Evolutionary conservation across 2,329 filamentous ascomycete genomes (phyloP), one percentile per base, ranked within the genome.

Genomic region (Pseudocercospora fuligena): DNA sequence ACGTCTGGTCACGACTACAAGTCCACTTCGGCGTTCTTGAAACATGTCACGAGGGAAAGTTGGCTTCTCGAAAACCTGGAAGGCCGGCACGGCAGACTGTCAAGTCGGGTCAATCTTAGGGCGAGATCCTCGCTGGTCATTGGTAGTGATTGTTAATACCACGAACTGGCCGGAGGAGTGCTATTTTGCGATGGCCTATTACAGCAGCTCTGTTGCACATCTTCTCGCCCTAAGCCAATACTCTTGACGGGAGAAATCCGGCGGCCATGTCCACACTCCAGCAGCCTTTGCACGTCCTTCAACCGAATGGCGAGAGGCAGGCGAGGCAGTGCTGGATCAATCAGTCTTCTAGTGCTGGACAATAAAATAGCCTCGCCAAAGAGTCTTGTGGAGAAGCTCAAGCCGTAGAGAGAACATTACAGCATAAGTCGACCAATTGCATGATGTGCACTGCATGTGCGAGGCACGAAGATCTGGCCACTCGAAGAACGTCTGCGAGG

Each of bases 141-240:
- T 27, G 12, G 27, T 46, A 21, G 9, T 60, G 12, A n/a, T 36
- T 51, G 11, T 51, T 11, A 33, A 43, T 21, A n/a, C 19, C 40
- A 16, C 25, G 16, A 56, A 25, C 8, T 7, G 12, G 59, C 40
- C 31, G 49, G 57, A 49, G 21, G 25, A 47, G 8, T 29, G 40
- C 36, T 19, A 31, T 60, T 29, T 29, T 60, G 58, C 58, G 40
- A 47, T 60, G 58, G 58, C 58, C 58, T 60, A 61, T 61, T 36
- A 40, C 33, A 51, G 59, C 59, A 61, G 43, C 21, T 25, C 27
- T 23, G 59, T 29, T 29, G 43, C 47, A 29, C 33, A 49, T 61
- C 59, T 40, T 33, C 43, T 61, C 23, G 47, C 16, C 11, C 43
- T 31, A 27, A n/a, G 25, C 43, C 59, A 51, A 23, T 25, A 25